Evolutionary conservation across 306 rosid species (phyloP), one percentile per base, ranked within the genome.

Genomic region (Prunus kanzakura): DNA sequence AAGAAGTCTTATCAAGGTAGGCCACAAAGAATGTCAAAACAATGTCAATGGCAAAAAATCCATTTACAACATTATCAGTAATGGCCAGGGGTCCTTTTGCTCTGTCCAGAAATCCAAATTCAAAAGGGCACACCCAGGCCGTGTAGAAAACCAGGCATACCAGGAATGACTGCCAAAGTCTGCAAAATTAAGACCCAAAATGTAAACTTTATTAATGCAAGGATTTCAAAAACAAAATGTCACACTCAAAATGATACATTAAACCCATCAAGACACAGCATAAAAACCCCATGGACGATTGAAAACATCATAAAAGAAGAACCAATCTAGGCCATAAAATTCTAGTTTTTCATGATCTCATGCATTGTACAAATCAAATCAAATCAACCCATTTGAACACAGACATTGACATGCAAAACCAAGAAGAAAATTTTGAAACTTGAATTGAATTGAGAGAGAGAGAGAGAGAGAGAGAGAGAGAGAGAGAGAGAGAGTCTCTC

Each of bases 51-150:
- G 86, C 83, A 69, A 91, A 93, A 1, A 91, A 3, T 0, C 54
- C 80, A 47, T 93, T 93, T 15, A 93, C 93, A 18, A 91, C 78
- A 47, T 93, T 91, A 64, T 93, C 97, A 0, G 61, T n/a, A 8
- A 79, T 25, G 6, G 88, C 80, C 3, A 89, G 80, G 55, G 47
- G 6, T 15, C 73, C 76, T 35, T 0, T 23, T 2, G 90, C 79
- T 19, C 71, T 47, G 15, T 47, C 43, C 1, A 93, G 64, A 73
- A 93, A 93, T n/a, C 97, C 98, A 19, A 93, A 82, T 68, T 93
- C 98, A 81, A 91, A 93, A 0, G 96, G 98, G 4, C 84, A 84
- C 29, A 76, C 92, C 92, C 97, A 93, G 18, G 97, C 93, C 12
- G 92, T 88, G 85, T 93, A 93, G 81, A 87, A 79, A 22, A 93